Conservation (phyloP, 192 early-diverging fungal species). For the Podochytrium sp. region DNA sequence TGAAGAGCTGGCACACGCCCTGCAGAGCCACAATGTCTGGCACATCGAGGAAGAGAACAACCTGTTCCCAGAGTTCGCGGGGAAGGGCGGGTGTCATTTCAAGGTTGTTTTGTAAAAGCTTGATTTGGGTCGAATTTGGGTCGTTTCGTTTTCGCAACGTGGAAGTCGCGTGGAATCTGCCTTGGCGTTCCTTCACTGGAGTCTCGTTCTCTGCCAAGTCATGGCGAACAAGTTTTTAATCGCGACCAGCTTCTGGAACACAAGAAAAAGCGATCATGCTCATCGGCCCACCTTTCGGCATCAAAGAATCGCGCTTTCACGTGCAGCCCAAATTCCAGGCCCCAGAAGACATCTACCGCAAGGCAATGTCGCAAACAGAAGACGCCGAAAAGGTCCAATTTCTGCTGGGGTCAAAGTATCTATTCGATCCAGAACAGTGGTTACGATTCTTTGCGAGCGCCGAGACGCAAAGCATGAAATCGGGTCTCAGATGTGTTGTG, state of each 20-base stretch:
- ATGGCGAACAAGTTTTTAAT: too few relatives aligned
- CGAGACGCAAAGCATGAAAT: slow-evolving; percentile 16
- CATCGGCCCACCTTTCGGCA: neutral
- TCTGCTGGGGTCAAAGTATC: slow-evolving; percentile 7
- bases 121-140: neutral
- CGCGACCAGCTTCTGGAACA: too few relatives aligned
- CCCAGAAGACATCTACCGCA: neutral
- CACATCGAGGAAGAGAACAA: neutral
- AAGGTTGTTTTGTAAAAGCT: neutral
- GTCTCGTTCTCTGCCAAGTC: too few relatives aligned
- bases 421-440: slow-evolving; percentile 19
- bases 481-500: slow-evolving; percentile 20
- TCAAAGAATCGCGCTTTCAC: neutral
- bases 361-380: neutral
- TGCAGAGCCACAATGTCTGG: neutral
- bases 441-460: slow-evolving; percentile 4
- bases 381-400: slow-evolving; percentile 6
- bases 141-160: neutral
- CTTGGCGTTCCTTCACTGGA: too few relatives aligned
- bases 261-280: too few relatives aligned
- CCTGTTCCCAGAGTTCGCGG: neutral
- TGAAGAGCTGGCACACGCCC: neutral
- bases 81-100: neutral
- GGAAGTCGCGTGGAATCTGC: neutral
- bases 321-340: neutral